A percentile compares a stretch with the other conserved stretches of the same genome.
Evolutionary conservation across 2,329 filamentous ascomycete species (phyloP).

Genomic region (Cladobotryum mycophilum): DNA sequence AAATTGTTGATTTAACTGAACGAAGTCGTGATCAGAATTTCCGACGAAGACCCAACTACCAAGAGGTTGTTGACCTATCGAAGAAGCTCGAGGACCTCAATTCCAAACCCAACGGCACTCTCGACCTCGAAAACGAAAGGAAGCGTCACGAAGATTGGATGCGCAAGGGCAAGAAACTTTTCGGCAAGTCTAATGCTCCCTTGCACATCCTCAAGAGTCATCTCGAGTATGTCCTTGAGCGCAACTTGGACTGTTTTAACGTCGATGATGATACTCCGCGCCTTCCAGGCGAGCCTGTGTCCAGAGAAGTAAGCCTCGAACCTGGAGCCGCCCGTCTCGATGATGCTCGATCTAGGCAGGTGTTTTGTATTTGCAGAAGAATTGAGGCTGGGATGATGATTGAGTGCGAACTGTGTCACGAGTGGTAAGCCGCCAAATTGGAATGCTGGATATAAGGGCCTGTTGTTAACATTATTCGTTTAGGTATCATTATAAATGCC

Average conservation of each 20-base stretch:
- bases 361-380: constrained; percentile 94
- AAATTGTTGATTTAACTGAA: constrained; percentile 76
- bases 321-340: constrained; percentile 51
- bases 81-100: constrained; percentile 83
- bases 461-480: constrained; percentile 11
- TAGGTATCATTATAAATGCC: constrained; percentile 95
- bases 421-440: constrained; percentile 61
- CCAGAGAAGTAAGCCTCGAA: constrained; percentile 64
- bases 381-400: constrained; percentile 99
- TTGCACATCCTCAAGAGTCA: constrained; percentile 92
- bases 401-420: constrained; percentile 94
- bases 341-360: constrained; percentile 62
- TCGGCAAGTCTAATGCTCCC: constrained; percentile 95
- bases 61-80: constrained; percentile 85
- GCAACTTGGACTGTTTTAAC: constrained; percentile 89
- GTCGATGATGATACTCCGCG: constrained; percentile 76
- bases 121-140: constrained; percentile 89
- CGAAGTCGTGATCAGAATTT: constrained; percentile 70
- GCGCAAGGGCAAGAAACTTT: constrained; percentile 94
- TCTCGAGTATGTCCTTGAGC: constrained; percentile 86
- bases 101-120: constrained; percentile 82
- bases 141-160: constrained; percentile 99
- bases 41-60: constrained; percentile 74
- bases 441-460: too few relatives aligned
- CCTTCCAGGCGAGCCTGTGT: constrained; percentile 85